A percentile compares a stretch with the other conserved stretches of the same genome.
phyloP scores from a whole-genome alignment of 306 rosid species.

The Astragalus glycyphyllos region DNA sequence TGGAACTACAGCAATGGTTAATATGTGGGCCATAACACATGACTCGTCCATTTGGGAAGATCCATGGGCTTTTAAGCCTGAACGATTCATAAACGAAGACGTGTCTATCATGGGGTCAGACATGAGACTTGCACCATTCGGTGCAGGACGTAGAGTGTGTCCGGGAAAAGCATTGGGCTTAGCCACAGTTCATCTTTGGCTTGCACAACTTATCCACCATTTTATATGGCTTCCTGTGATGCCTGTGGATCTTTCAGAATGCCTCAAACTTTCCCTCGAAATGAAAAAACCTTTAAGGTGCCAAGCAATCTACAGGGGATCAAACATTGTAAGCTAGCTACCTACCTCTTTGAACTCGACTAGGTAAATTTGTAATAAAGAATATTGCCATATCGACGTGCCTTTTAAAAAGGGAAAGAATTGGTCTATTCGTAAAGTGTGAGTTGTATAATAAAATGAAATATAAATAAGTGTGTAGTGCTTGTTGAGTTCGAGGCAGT shows the following conservation, averaged over 20 bases:
- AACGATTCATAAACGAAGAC: constrained; percentile 67
- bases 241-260: constrained; percentile 68
- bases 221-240: constrained; percentile 65
- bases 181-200: constrained; percentile 80
- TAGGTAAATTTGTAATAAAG: neutral
- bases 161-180: constrained; percentile 75
- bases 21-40: constrained; percentile 95
- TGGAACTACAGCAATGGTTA: constrained; percentile 90
- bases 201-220: constrained; percentile 68
- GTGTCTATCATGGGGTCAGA: constrained; percentile 77
- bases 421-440: too few relatives aligned
- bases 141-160: constrained; percentile 80
- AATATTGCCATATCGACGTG: neutral
- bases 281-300: constrained; percentile 70
- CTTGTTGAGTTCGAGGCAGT: neutral
- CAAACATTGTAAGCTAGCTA: neutral
- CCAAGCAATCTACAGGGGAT: neutral
- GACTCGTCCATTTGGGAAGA: constrained; percentile 74
- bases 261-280: constrained; percentile 75
- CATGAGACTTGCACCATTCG: constrained; percentile 80
- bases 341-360: neutral
- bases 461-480: neutral
- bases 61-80: constrained; percentile 75
- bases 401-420: neutral
- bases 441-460: neutral